Evolutionary conservation across 1,284 basidiomycete genomes (phyloP).

Genomic region (Boletus hoseneyae): DNA sequence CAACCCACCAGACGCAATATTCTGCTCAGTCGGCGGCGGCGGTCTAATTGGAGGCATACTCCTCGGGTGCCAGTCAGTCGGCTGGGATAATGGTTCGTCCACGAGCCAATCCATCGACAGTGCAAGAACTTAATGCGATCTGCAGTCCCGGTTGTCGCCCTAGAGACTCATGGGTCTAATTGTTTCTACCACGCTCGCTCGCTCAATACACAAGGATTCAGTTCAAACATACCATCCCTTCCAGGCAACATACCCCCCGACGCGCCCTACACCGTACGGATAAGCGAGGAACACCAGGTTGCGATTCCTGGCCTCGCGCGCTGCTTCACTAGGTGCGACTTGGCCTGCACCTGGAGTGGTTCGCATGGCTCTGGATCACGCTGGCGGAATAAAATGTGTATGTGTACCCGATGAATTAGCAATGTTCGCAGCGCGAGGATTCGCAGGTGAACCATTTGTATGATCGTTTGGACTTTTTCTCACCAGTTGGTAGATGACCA

Average conservation of each 20-base stretch:
- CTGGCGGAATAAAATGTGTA: conserved; percentile 52
- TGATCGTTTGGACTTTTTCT: conserved; percentile 3
- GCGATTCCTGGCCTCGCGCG: conserved; percentile 62
- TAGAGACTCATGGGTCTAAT: conserved; percentile 69
- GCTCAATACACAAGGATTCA: conserved; percentile 48
- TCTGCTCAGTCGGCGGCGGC: conserved; percentile 74
- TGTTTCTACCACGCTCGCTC: conserved; percentile 69
- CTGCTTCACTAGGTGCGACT: conserved; percentile 69
- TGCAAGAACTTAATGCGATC: conserved; percentile 6
- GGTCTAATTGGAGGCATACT: conserved; percentile 69
- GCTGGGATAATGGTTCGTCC: conserved; percentile 62
- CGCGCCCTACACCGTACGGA: conserved; percentile 32
- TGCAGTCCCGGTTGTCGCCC: conserved; percentile 58
- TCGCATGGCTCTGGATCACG: conserved; percentile 56
- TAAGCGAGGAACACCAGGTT: conserved; percentile 41
- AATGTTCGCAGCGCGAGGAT: conserved; percentile 53
- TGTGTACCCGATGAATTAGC: conserved; percentile 64
- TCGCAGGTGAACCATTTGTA: conserved; percentile 46
- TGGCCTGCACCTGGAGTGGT: conserved; percentile 58
- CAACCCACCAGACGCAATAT: conserved; percentile 61
- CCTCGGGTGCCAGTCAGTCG: conserved; percentile 53
- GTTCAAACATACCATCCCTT: conserved; percentile 31
- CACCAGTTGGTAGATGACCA: conserved; percentile 55
- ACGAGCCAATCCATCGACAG: conserved; percentile 1
- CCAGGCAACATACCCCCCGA: conserved; percentile 29